Evolutionary conservation across 1,139 yeast species (phyloP), one percentile per base, ranked within the genome.

Genomic region (Arxiozyma telluris): DNA sequence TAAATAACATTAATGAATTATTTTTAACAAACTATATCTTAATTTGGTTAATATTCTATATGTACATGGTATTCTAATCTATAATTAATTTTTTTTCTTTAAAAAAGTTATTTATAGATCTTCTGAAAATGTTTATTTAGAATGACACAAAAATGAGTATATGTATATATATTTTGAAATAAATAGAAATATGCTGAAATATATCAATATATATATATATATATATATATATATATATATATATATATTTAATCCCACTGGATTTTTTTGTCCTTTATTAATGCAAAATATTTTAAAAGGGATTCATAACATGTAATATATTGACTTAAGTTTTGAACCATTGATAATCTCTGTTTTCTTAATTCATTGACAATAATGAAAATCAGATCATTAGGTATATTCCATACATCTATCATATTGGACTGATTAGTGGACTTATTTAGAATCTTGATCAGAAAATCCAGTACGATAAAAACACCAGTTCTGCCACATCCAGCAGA

Each of bases 401-500:
- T 63, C 74, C 74, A 72, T 12, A 71, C 64, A 56, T 71, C 73
- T 42, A 70, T 64, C 25, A 55, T 60, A 21, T 61, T 59, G 1
- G 58, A 54, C 4, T 54, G 53, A 49, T 62, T 63, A 20, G 66
- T 64, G 0, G 68, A 59, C 21, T 58, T 61, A 15, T 58, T 65
- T 49, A 79, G 63, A 12, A 80, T 67, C 57, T 79, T 81, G 42
- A 84, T 65, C 27, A 86, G 73, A 18, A 85, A 75, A 68, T 88
- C 96, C 43, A 87, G 76, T 0, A 94, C 78, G 55, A 90, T 84
- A 59, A 87, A 85, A 0, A 91, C 87, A 1, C 96, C 96, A 0
- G 96, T 88, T 60, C 96, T 78, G 2, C 96, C 96, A 70, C 96
- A 88, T 0, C 96, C 96, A 0, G 96, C 96, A 5, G 91, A 83